A percentile compares a stretch with the other conserved stretches of the same genome.
phyloP scores from a whole-genome alignment of 1,139 yeast genomes.

The Candida sp. region DNA sequence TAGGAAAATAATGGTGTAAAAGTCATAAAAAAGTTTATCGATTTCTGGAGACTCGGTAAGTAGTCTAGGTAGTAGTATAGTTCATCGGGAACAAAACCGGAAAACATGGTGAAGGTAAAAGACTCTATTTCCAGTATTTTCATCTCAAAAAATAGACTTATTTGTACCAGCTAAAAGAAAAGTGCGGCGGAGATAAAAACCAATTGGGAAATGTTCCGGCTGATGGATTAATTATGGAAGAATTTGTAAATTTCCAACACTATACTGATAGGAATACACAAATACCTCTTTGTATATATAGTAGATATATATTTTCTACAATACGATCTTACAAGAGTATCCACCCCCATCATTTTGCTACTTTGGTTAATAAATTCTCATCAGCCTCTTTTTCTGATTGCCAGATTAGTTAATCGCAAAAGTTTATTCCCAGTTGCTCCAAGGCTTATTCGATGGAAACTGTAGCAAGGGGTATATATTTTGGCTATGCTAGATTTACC shows the following conservation, averaged over 20 bases:
- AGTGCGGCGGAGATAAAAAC: neutral
- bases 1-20: conserved; percentile 82
- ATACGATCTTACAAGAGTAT: too few relatives aligned
- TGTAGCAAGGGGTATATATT: too few relatives aligned
- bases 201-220: neutral
- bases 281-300: too few relatives aligned
- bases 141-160: neutral
- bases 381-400: too few relatives aligned
- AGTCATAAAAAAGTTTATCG: conserved; percentile 49
- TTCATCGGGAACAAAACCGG: conserved; percentile 2
- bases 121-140: neutral
- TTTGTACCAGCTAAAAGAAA: neutral
- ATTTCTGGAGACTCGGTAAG: conserved; percentile 39
- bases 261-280: too few relatives aligned
- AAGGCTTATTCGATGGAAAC: too few relatives aligned
- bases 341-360: too few relatives aligned
- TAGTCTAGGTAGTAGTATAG: conserved; percentile 26
- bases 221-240: neutral
- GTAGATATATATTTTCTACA: too few relatives aligned
- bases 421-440: too few relatives aligned
- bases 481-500: too few relatives aligned
- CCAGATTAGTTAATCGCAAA: too few relatives aligned
- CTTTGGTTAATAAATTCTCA: too few relatives aligned
- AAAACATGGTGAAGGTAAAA: neutral
- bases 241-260: neutral